These are phyloP conservation scores for Boletus subparvulus DNA, from an alignment of 768 basidiomycete species.

Conservation along the genomic window DNA sequence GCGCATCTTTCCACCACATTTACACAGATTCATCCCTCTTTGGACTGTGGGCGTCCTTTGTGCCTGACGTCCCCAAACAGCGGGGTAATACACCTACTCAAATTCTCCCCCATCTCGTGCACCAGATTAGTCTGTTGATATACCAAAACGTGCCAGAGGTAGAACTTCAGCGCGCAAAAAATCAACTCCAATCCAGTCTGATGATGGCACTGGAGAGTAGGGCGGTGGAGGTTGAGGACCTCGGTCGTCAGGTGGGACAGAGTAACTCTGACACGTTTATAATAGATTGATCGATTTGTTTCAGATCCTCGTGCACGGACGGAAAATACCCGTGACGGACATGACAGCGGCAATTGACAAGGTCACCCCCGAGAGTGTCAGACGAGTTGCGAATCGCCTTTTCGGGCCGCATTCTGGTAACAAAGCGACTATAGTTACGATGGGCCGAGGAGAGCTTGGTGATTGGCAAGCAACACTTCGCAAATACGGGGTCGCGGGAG, in stretches of 20 bases:
- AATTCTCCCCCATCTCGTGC: slow-evolving; percentile 80
- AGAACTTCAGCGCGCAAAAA: slow-evolving; percentile 88
- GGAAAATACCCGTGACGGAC: slow-evolving; percentile 83
- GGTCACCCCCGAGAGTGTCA: slow-evolving; percentile 68
- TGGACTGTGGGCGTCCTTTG: slow-evolving; percentile 85
- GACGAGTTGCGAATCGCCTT: slow-evolving; percentile 71
- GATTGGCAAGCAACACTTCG: slow-evolving; percentile 60
- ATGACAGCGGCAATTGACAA: slow-evolving; percentile 87
- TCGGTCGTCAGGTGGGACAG: slow-evolving; percentile 76
- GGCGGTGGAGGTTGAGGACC: slow-evolving; percentile 81
- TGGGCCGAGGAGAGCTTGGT: slow-evolving; percentile 79
- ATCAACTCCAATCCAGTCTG: slow-evolving; percentile 88
- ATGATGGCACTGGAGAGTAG: slow-evolving; percentile 95
- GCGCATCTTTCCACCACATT: slow-evolving; percentile 96
- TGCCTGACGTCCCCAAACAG: slow-evolving; percentile 57
- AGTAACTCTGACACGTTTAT: neutral
- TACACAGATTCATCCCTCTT: slow-evolving; percentile 94
- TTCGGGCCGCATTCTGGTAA: slow-evolving; percentile 64
- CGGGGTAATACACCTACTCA: slow-evolving; percentile 64
- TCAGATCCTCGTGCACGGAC: slow-evolving; percentile 80
- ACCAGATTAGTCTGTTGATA: slow-evolving; percentile 82
- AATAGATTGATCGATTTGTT: slow-evolving; percentile 4
- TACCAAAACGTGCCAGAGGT: slow-evolving; percentile 60
- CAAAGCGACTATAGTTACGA: slow-evolving; percentile 76
- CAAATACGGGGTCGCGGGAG: slow-evolving; percentile 64